Evolutionary conservation across 106 monocot genomes (phyloP).

Genomic region (Dendrobium catenatum): DNA sequence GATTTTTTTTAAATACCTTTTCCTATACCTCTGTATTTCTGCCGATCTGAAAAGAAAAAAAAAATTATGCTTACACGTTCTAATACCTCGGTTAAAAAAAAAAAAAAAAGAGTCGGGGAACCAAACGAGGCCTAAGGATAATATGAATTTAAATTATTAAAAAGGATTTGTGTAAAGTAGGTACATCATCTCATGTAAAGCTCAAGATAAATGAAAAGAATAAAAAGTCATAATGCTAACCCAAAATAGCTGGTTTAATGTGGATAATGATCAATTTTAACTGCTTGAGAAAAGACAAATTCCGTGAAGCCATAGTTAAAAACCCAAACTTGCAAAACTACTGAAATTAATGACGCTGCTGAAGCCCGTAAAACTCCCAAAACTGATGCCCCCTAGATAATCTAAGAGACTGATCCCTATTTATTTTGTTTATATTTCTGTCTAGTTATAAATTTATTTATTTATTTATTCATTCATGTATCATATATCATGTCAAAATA

Average conservation of each 20-base stretch:
- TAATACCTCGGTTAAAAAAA: no score
- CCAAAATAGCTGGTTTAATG: neutral
- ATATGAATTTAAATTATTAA: no score
- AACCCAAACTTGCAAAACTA: neutral
- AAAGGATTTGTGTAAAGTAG: no score
- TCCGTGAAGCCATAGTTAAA: neutral
- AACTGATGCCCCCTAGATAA: neutral
- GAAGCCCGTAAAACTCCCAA: neutral
- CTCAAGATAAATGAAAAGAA: no score
- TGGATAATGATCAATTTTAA: neutral
- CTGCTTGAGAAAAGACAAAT: neutral
- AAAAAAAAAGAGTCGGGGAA: no score
- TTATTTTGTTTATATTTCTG: neutral
- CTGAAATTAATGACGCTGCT: no score
- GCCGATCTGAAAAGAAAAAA: no score
- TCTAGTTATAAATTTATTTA: neutral
- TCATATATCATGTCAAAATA: neutral
- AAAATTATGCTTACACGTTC: no score
- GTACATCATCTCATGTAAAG: no score
- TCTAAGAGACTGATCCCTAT: neutral
- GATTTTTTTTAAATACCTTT: no score
- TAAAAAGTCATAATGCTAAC: neutral
- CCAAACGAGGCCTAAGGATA: no score
- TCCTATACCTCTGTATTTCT: no score
- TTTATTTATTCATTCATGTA: neutral